phyloP scores from a whole-genome alignment of 352 stramenopile species.

The Saprolegnia diclina region DNA sequence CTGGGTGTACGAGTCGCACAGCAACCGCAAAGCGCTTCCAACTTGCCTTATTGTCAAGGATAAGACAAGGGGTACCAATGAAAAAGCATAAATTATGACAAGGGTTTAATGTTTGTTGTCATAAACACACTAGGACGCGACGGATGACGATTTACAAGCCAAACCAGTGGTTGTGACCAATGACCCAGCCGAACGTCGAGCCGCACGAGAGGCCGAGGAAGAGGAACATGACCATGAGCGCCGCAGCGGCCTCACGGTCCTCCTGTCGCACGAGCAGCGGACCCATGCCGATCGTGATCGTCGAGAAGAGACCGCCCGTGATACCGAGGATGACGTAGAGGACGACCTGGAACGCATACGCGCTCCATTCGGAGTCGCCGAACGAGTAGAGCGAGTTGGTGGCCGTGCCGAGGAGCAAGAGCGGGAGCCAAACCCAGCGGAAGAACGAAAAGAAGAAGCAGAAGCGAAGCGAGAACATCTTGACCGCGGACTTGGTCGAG shows the following conservation, averaged over 20 bases:
- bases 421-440: constrained; percentile 49
- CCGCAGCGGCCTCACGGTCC: constrained; percentile 50
- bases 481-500: constrained; percentile 44
- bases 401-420: constrained; percentile 48
- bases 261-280: constrained; percentile 45
- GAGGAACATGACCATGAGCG: constrained; percentile 53
- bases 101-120: constrained; percentile 1
- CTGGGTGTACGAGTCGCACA: too few species aligned
- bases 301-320: constrained; percentile 48
- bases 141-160: constrained; percentile 9
- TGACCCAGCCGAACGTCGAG: constrained; percentile 46
- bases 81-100: constrained; percentile 5
- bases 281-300: constrained; percentile 55
- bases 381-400: constrained; percentile 54
- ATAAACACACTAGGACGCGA: not conserved
- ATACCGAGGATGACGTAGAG: constrained; percentile 45
- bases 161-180: constrained; percentile 41
- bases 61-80: not conserved
- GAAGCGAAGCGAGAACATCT: constrained; percentile 47
- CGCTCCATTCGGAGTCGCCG: constrained; percentile 23
- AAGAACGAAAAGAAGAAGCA: constrained; percentile 39
- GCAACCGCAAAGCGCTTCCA: too few species aligned
- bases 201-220: constrained; percentile 47
- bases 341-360: constrained; percentile 7
- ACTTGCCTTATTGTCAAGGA: too few species aligned